Base-by-base conservation (phyloP, 768 basidiomycete genomes). In the Tephrocybe sp. region DNA sequence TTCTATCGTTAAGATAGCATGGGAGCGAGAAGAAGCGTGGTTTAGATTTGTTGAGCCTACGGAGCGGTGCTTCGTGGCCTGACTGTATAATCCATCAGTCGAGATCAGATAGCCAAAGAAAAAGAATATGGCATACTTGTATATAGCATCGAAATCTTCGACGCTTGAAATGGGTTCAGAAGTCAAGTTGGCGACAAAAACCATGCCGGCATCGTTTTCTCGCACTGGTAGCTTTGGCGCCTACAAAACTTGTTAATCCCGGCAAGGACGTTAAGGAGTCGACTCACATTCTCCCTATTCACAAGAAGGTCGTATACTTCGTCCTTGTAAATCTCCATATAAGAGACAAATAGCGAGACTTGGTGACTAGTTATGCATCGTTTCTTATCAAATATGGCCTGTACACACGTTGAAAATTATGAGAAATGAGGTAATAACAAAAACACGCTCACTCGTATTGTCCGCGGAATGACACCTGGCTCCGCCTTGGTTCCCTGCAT, bases 321-420 rank as follows among this genome's bases (percentile, higher is more conserved):
- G 61, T 95, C 92, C 62, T 89, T 90, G 69, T 93, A 91, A 47
- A 95, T 91, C 65, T 95, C 92, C 82, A 91, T 88, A 55, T 93
- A 93, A 1, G 87, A 87, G 12, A 88, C 72, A 5, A 74, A 61
- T 19, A 85, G 68, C 1, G 75, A 72, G 4, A 83, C 73, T 33
- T 73, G 65, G 38, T 76, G 71, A 40, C 70, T 62, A 39, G 68
- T 61, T 39, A 76, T 61, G 17, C 64, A 44, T 43, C 65, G 57
- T 60, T 73, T 75, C 61, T 75, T 75, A 46, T 75, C 72, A 61
- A 85, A 85, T 65, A 89, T 78, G 1, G 76, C 77, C 83, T 85
- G 35, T 11, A 46, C 33, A 16, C 31, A 14, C 11, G 20, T 50
- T 14, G 47, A 32, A 4, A 4, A 45, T 26, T 7, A 10, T n/a